Evolutionary conservation across 2,329 filamentous ascomycete genomes (phyloP), one percentile per base, ranked within the genome.

Genomic region (Aspergillus uvarum): DNA sequence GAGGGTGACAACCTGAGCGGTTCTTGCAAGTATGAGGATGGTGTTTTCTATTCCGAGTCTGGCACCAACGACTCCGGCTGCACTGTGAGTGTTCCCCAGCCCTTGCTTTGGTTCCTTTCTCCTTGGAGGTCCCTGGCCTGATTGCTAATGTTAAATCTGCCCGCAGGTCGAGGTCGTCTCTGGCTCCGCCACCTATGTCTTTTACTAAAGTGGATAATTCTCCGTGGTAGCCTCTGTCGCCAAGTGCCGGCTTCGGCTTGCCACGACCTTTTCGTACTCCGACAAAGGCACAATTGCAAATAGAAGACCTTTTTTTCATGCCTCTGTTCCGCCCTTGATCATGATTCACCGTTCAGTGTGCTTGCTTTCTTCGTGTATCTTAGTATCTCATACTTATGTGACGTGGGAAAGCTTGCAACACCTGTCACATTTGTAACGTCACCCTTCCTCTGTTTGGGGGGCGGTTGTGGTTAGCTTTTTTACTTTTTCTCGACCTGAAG

Each of bases 1-100:
- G 80, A 72, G 48, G 92, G 91, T 58, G 88, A 91, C 60, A 75
- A 79, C 65, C 74, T 86, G 48, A 79, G 74, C 60, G 82, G 81
- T 52, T 77, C 73, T 53, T 96, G 91, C 84, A 85, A 83, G 65
- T 89, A 89, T 71, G 79, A 84, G 65, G 80, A 86, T 63, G 88
- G 89, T 59, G 68, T 80, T 63, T 95, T 88, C 80, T 84, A 82
- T 69, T 76, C 78, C 60, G 80, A 75, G 24, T 73, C 72, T 31
- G 77, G 79, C 60, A 72, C 71, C 65, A 83, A 83, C 65, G 72
- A 77, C 61, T 81, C 79, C 63, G 91, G 92, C 61, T 96, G 92
- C 86, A 96, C 92, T 54, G 91, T 95, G 87, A 84, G 90, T 49
- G 38, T 44, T 44, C 38, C 38, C 38, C 38, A 16, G n/a, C 32